Evolutionary conservation across 257 asterid species (phyloP), one percentile per base, ranked within the genome.

Genomic region (Solanum infundibuliforme): DNA sequence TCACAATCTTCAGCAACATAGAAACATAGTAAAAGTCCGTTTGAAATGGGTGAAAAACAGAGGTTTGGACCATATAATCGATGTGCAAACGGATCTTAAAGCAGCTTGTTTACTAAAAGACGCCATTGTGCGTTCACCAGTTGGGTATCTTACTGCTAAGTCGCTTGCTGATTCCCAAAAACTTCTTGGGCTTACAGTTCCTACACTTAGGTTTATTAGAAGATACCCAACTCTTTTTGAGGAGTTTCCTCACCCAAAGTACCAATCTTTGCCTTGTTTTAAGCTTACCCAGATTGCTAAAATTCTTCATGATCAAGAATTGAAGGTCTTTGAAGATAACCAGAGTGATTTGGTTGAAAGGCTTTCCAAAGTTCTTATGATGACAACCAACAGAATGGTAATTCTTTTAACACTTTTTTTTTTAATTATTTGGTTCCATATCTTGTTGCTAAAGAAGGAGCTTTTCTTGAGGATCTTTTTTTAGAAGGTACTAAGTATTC

Each of bases 1-100:
- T 29, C 75, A 6, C 36, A 69, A 69, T 69, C 46, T 92, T 41
- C 91, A 88, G 1, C 97, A 93, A 6, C 34, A 84, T 86, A 91
- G 98, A 75, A 88, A 89, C 29, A 92, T 95, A 18, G 92, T 92
- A 12, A 95, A 93, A 90, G 98, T 97, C 14, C 95, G 98, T n/a
- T 82, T 97, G 43, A 97, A 97, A 93, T 97, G 99, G 98, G 98
- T 94, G 62, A 97, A 95, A 85, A 97, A 95, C 46, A 95, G 99
- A 1, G 92, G 95, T 3, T 27, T 97, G 14, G 99, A 97, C 87
- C 99, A 95, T 91, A 91, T 95, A 8, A 93, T 95, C 88, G 98
- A 95, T 84, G 87, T 91, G 41, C 98, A 97, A 34, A 97, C 97
- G 0, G 98, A 95, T 82, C 88, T 95, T 20, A 97, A 95, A 91